Evolutionary conservation across 1,284 basidiomycete species (phyloP).

Genomic region (Ganoderma leucocontextum): DNA sequence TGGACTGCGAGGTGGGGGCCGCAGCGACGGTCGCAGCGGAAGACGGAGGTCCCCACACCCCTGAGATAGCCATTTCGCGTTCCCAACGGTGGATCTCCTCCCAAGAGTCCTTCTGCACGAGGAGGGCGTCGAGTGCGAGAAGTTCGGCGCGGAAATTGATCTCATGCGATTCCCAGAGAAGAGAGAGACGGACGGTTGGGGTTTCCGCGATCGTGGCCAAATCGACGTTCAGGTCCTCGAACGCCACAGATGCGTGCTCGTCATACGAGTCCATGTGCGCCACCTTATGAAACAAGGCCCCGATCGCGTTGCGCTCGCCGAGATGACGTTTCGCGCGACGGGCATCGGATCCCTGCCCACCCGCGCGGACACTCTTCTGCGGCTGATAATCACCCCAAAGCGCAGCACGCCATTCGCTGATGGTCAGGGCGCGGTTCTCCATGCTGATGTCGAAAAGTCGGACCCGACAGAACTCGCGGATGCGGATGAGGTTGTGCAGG

Average conservation of each 20-base stretch:
- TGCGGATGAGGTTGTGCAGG: constrained; percentile 14
- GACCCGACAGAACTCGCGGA: neutral
- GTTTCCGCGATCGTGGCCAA: neutral
- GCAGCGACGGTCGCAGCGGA: neutral
- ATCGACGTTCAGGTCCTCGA: neutral
- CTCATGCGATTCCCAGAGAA: constrained; percentile 17
- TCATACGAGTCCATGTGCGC: constrained; percentile 1
- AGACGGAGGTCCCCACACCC: constrained; percentile 6
- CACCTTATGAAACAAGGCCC: neutral
- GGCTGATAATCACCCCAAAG: constrained; percentile 11
- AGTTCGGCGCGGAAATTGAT: constrained; percentile 18
- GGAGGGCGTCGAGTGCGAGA: constrained; percentile 3
- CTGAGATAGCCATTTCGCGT: neutral
- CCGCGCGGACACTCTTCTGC: neutral
- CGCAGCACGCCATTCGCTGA: constrained; percentile 7
- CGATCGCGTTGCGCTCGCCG: neutral
- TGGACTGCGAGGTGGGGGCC: no score
- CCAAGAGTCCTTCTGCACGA: constrained; percentile 1
- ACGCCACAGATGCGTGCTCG: neutral
- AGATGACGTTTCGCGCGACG: neutral
- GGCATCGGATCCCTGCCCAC: neutral
- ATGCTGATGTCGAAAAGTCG: constrained; percentile 10
- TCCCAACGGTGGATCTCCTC: neutral
- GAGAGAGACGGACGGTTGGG: neutral
- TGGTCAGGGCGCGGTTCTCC: neutral